Conservation (phyloP, 2,329 filamentous ascomycete genomes). For the Sporothrix globosa region DNA sequence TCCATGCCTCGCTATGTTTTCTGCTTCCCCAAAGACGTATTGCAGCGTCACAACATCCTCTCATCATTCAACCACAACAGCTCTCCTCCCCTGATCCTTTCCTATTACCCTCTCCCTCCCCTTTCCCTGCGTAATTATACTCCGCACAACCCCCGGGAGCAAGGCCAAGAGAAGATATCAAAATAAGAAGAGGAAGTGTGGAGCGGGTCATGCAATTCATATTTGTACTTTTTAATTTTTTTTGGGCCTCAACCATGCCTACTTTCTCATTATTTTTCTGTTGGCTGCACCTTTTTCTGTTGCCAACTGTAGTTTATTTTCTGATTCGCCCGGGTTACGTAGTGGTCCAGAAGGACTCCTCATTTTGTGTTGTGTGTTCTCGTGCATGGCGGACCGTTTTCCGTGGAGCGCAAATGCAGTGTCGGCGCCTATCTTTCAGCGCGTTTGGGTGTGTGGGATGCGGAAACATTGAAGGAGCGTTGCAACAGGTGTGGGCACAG, state of each 20-base stretch:
- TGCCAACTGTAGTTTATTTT: conserved; percentile 16
- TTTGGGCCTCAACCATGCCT: neutral
- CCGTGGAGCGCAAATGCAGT: conserved; percentile 25
- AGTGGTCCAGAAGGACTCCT: conserved; percentile 18
- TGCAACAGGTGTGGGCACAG: conserved; percentile 13
- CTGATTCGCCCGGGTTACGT: too few relatives aligned
- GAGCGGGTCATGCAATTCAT: conserved; percentile 34
- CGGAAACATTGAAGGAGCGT: conserved; percentile 12
- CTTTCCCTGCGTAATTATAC: neutral
- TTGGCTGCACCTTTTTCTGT: neutral
- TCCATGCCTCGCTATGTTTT: neutral
- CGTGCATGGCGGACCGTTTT: conserved; percentile 34
- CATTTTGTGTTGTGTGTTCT: too few relatives aligned
- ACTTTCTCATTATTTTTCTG: conserved; percentile 22
- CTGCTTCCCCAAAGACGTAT: neutral
- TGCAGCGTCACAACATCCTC: neutral
- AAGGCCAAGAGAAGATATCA: neutral
- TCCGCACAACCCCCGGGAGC: conserved; percentile 4
- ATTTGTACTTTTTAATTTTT: neutral
- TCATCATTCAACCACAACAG: conserved; percentile 4
- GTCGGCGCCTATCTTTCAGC: neutral
- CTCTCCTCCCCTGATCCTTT: neutral
- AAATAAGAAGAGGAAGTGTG: conserved; percentile 10
- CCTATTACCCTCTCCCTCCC: neutral
- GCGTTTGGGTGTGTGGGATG: neutral